Percentiles rank a stretch among this genome's conserved stretches.
Evolutionary conservation across 2,329 filamentous ascomycete genomes (phyloP).

Genomic region (Pseudogymnoascus verrucosus): DNA sequence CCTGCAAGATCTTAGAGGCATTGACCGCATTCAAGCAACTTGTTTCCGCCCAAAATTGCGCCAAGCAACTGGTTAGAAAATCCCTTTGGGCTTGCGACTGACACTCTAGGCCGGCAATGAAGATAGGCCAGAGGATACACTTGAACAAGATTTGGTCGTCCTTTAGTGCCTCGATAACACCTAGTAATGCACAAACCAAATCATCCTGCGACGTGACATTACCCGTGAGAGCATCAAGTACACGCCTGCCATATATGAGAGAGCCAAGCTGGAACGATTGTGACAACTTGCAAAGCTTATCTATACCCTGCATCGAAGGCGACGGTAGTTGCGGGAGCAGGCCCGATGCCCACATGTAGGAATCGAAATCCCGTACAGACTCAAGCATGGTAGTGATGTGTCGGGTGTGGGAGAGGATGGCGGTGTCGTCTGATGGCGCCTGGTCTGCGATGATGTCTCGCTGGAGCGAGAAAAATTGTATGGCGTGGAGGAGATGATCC

Average conservation of each 20-base stretch:
- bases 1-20: conserved; percentile 15
- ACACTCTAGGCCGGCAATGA: conserved; percentile 29
- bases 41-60: neutral
- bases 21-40: conserved; percentile 16
- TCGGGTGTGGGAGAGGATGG: conserved; percentile 2
- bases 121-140: conserved; percentile 31
- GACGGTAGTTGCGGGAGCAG: neutral
- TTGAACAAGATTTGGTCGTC: conserved; percentile 16
- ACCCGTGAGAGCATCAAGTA: conserved; percentile 23
- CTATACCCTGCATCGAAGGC: conserved; percentile 15
- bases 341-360: neutral
- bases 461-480: conserved; percentile 7
- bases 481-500: conserved; percentile 25
- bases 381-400: neutral
- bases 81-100: conserved; percentile 19
- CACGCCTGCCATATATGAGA: conserved; percentile 27
- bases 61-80: conserved; percentile 14
- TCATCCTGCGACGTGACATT: conserved; percentile 12
- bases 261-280: conserved; percentile 26
- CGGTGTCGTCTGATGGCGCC: neutral
- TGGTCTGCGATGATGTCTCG: conserved; percentile 5
- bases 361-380: neutral
- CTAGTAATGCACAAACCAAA: conserved; percentile 22
- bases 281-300: conserved; percentile 23
- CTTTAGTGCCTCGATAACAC: conserved; percentile 21